phyloP scores from a whole-genome alignment of 2,329 filamentous ascomycete genomes.

The Exserohilum rostratum region DNA sequence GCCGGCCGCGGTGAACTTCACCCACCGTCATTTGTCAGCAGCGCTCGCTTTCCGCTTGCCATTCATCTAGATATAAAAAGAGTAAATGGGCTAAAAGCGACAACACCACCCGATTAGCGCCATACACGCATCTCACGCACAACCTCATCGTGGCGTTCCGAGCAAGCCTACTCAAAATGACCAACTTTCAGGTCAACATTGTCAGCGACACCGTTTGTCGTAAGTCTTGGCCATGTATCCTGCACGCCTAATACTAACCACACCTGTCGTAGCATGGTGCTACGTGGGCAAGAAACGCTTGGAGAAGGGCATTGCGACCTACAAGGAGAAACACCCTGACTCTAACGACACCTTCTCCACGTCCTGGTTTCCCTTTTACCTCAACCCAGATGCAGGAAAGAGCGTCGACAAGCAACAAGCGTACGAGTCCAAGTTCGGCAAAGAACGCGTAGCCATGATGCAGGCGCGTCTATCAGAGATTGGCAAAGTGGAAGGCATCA shows the following conservation, averaged over 20 bases:
- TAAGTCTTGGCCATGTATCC: conserved; percentile 42
- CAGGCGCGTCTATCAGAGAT: conserved; percentile 62
- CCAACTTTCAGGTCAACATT: conserved; percentile 72
- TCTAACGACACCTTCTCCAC: conserved; percentile 73
- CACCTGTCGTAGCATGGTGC: conserved; percentile 52
- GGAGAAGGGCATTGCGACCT: conserved; percentile 71
- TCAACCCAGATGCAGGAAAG: conserved; percentile 69
- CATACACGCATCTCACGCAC: background rate
- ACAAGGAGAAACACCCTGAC: conserved; percentile 65
- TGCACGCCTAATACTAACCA: conserved; percentile 5
- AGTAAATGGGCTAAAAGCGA: background rate
- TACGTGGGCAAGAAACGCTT: conserved; percentile 81
- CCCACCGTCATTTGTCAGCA: conserved; percentile 34
- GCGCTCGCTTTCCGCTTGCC: background rate
- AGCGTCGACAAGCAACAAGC: conserved; percentile 61
- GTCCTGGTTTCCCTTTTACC: conserved; percentile 80
- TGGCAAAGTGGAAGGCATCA: conserved; percentile 71
- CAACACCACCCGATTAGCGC: conserved; percentile 2
- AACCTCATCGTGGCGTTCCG: conserved; percentile 44
- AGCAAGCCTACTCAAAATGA: conserved; percentile 44
- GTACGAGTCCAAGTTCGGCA: conserved; percentile 69
- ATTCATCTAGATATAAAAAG: conserved; percentile 15
- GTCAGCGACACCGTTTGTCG: conserved; percentile 85
- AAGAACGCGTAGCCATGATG: conserved; percentile 65
- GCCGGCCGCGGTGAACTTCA: background rate